Base-by-base conservation (phyloP, 768 basidiomycete species). In the Mycena metata region DNA sequence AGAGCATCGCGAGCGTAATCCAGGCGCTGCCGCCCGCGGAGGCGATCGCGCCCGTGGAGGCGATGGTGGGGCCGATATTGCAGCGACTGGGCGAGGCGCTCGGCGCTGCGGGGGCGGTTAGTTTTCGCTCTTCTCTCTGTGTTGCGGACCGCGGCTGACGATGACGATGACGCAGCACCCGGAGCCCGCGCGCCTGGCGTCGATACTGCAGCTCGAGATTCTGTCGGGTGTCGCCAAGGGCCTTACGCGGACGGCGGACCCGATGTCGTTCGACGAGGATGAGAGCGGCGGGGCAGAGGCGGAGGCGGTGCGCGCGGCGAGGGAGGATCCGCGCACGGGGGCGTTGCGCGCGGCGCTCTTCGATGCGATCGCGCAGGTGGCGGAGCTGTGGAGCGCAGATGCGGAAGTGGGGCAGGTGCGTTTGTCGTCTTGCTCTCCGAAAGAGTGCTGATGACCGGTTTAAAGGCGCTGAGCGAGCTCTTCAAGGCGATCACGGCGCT, bases 1-100 rank as follows among this genome's bases (percentile, higher is more conserved):
- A 98, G 76, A 94, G 93, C 0, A 96, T 98, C 58, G 90, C 95
- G 2, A 97, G 96, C 69, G 95, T 98, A 4, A 93, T 98, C 36
- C 94, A 98, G 74, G 96, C 96, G 0, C 79, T 98, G 55, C 91
- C 94, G 0, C 90, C 94, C 0, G 82, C 82, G 46, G 91, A 95
- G 47, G 93, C 89, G 63, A 90, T 97, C 30, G 85, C 89, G 0
- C 93, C 95, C 0, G 85, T 96, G 24, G 88, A 91, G 87, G 91
- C 89, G 0, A 93, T 97, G 63, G 86, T 95, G 8, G 84, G 82
- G 59, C 95, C 95, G 0, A 89, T 96, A 5, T 80, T 95, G 1
- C 84, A 88, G 52, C 91, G 89, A 71, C 80, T 97, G 0, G 83
- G 82, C n/a, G 86, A 88, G 55, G 88, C 90, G 0, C 74, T 95